phyloP scores from a whole-genome alignment of 2,329 filamentous ascomycete species.

The Coniella vitis region DNA sequence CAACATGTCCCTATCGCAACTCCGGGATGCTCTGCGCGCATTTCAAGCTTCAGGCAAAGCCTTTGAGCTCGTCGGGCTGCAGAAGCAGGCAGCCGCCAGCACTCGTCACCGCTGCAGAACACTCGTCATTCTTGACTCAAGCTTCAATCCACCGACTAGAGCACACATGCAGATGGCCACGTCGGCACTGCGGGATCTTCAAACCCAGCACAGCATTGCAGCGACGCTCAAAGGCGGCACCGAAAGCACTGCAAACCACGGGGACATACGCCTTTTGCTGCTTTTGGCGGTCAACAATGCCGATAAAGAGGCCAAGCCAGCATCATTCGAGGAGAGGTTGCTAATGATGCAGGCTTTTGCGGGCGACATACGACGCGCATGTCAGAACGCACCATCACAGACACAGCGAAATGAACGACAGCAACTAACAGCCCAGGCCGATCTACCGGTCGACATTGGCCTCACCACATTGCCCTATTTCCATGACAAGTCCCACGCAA shows the following conservation, averaged over 20 bases:
- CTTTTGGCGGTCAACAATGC: constrained; percentile 59
- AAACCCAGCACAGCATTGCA: neutral
- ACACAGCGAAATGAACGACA: neutral
- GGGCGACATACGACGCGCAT: constrained; percentile 38
- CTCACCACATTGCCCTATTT: constrained; percentile 70
- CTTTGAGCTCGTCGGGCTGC: constrained; percentile 8
- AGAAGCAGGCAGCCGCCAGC: neutral
- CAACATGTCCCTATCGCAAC: constrained; percentile 7
- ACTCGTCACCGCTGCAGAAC: constrained; percentile 19
- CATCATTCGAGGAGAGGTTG: constrained; percentile 59
- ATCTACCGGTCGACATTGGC: constrained; percentile 52
- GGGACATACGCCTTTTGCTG: constrained; percentile 41
- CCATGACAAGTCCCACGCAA: constrained; percentile 59
- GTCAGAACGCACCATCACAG: constrained; percentile 6
- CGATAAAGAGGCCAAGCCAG: constrained; percentile 60
- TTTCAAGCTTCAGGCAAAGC: constrained; percentile 10
- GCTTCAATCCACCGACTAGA: constrained; percentile 60
- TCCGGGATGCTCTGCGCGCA: constrained; percentile 5
- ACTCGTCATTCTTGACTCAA: constrained; percentile 58
- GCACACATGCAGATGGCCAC: constrained; percentile 53
- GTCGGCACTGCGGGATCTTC: constrained; percentile 34
- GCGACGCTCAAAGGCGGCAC: constrained; percentile 7
- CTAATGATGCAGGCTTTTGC: constrained; percentile 67
- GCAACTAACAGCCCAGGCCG: neutral
- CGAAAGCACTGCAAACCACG: neutral